Evolutionary conservation across 2,329 filamentous ascomycete species (phyloP).

Genomic region (Colletotrichum echinochloae): DNA sequence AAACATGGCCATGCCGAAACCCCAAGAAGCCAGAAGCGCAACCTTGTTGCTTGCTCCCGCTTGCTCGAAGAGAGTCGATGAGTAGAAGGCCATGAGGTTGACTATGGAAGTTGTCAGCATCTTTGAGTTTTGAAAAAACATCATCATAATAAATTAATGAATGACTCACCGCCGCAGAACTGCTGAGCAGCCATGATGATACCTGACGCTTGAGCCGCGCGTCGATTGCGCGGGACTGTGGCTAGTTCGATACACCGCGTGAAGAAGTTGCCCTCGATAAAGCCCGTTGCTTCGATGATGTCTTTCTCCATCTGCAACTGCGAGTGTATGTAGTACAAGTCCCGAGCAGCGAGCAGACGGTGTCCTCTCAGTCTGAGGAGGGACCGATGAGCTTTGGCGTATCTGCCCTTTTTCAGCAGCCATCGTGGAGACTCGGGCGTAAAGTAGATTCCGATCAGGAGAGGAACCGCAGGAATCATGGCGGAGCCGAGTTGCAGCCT

Average conservation of each 20-base stretch:
- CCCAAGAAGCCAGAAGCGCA: constrained; percentile 62
- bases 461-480: constrained; percentile 68
- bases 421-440: constrained; percentile 75
- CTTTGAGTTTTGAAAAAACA: not conserved
- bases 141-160: not conserved
- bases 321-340: constrained; percentile 70
- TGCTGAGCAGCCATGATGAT: constrained; percentile 77
- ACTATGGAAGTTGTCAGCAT: constrained; percentile 42
- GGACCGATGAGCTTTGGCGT: constrained; percentile 66
- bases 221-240: constrained; percentile 67
- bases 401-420: constrained; percentile 71
- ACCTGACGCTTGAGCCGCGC: constrained; percentile 74
- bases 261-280: constrained; percentile 52
- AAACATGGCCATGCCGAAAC: constrained; percentile 68
- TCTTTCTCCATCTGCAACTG: constrained; percentile 48
- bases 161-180: constrained; percentile 63
- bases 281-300: constrained; percentile 35
- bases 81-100: constrained; percentile 64
- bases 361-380: constrained; percentile 68
- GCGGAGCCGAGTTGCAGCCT: constrained; percentile 72
- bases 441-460: constrained; percentile 66
- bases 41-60: constrained; percentile 55
- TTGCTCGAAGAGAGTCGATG: constrained; percentile 58
- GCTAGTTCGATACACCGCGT: constrained; percentile 68
- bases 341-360: constrained; percentile 69